Conservation (phyloP, 2,329 filamentous ascomycete species). For the Phoma sp. region DNA sequence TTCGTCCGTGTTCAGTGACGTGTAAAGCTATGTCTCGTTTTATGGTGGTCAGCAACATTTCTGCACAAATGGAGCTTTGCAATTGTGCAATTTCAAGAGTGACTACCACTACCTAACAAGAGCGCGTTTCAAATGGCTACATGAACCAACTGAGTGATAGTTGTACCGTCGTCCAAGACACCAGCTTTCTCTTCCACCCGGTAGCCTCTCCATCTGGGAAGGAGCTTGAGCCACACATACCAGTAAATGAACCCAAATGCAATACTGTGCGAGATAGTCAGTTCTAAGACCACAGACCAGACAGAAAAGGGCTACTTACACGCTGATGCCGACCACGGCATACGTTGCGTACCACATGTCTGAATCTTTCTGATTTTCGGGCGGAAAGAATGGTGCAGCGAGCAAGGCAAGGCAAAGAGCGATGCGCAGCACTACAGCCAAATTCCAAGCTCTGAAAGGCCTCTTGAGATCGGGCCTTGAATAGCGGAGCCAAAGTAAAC, state of each 20-base stretch:
- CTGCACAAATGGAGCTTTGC: neutral
- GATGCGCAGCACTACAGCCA: slow-evolving; percentile 64
- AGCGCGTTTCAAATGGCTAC: slow-evolving; percentile 14
- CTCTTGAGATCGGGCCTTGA: slow-evolving; percentile 65
- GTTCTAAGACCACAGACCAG: slow-evolving; percentile 3
- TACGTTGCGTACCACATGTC: slow-evolving; percentile 60
- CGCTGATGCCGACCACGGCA: slow-evolving; percentile 58
- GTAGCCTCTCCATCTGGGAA: slow-evolving; percentile 67
- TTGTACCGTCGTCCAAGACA: slow-evolving; percentile 70
- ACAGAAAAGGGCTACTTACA: slow-evolving; percentile 50
- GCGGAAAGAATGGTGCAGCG: slow-evolving; percentile 68
- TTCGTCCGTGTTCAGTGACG: neutral
- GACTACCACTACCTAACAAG: neutral
- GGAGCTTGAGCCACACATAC: slow-evolving; percentile 68
- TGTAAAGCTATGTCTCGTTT: neutral
- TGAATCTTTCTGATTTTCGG: slow-evolving; percentile 37
- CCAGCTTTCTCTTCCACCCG: slow-evolving; percentile 66
- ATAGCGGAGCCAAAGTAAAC: slow-evolving; percentile 66
- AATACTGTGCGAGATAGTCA: slow-evolving; percentile 53
- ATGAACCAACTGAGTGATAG: slow-evolving; percentile 64
- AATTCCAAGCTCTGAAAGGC: slow-evolving; percentile 70
- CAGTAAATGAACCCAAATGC: slow-evolving; percentile 68
- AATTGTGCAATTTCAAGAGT: slow-evolving; percentile 1
- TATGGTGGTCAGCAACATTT: neutral
- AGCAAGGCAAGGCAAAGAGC: slow-evolving; percentile 62